phyloP scores from a whole-genome alignment of 2,329 filamentous ascomycete genomes.

The Pseudogymnoascus verrucosus region DNA sequence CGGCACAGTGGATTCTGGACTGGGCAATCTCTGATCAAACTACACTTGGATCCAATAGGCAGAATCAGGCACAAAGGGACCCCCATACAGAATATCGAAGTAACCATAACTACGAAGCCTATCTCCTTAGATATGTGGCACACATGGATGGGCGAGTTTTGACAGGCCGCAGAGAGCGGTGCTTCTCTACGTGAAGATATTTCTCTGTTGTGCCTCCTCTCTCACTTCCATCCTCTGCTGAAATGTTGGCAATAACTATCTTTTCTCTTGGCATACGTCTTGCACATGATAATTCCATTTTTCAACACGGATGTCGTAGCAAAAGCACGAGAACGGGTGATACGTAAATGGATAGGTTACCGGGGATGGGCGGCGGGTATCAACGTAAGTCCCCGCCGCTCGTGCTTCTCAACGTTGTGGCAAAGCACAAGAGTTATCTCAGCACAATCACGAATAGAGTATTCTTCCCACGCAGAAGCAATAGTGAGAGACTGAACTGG shows the following conservation, averaged over 20 bases:
- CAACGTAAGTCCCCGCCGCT: background rate
- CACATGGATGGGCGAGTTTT: background rate
- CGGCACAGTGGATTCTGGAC: background rate
- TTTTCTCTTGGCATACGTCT: background rate
- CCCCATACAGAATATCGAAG: background rate
- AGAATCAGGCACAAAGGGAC: background rate
- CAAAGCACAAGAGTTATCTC: background rate
- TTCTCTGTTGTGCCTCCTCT: no score
- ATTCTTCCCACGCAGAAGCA: background rate
- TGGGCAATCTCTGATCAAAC: background rate
- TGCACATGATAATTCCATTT: background rate
- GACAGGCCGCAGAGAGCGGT: background rate
- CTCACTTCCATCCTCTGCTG: no score
- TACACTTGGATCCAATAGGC: background rate
- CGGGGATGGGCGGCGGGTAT: background rate
- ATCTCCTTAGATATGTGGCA: background rate
- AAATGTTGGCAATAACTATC: background rate
- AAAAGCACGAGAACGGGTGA: background rate
- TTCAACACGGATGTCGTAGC: background rate
- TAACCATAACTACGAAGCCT: background rate
- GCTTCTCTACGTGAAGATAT: no score
- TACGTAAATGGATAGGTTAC: background rate
- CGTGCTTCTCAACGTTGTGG: background rate
- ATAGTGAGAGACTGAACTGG: background rate
- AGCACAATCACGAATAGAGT: background rate